Evolutionary conservation across 179 eudicot species (phyloP).

Genomic region (Actinidia chinensis): DNA sequence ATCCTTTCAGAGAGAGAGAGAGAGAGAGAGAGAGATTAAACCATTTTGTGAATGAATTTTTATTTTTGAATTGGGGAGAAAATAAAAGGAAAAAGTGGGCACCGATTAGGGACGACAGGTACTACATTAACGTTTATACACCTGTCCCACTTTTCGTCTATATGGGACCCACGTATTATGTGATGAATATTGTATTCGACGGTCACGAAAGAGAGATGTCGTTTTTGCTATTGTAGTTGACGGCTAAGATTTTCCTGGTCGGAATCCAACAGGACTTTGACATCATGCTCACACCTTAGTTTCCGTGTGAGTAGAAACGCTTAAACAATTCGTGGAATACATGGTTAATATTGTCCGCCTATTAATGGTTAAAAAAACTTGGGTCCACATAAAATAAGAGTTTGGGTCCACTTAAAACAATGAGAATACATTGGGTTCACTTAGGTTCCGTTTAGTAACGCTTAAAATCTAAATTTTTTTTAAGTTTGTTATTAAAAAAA

Average conservation of each 20-base stretch:
- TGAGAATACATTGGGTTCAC: too few species aligned
- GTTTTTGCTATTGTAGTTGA: background rate
- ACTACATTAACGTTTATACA: background rate
- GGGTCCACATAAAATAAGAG: too few species aligned
- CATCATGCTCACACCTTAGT: background rate
- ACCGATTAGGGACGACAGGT: slow-evolving; percentile 17
- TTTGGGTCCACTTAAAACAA: too few species aligned
- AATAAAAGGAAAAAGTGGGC: background rate
- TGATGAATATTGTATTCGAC: background rate
- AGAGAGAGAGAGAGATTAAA: slow-evolving; percentile 11
- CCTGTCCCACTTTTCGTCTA: background rate
- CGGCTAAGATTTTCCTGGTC: slow-evolving; percentile 12
- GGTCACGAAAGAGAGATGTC: background rate
- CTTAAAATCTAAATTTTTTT: too few species aligned
- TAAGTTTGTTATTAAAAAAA: too few species aligned
- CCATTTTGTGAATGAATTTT: background rate
- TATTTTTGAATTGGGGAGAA: background rate
- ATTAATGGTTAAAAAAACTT: too few species aligned
- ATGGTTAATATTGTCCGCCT: too few species aligned
- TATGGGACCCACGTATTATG: background rate
- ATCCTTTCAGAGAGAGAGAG: background rate
- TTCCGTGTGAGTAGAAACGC: background rate
- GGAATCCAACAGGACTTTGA: background rate
- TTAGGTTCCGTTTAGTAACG: too few species aligned
- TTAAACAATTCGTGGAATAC: too few species aligned